These are phyloP conservation scores for Lecanicillium sp. DNA, from an alignment of 2,329 filamentous ascomycete species.

Conservation along the genomic window DNA sequence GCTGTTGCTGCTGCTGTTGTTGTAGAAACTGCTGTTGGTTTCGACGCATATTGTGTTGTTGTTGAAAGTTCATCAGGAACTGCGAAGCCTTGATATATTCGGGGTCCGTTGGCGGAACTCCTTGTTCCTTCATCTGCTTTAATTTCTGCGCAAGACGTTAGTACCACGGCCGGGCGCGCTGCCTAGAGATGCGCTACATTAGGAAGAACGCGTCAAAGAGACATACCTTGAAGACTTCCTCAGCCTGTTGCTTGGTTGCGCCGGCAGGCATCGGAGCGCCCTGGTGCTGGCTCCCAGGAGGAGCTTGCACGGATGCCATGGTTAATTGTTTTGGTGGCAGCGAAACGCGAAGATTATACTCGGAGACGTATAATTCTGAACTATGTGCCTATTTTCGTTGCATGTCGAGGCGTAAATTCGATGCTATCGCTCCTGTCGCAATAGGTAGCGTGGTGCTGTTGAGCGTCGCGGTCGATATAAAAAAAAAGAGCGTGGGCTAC, in stretches of 20 bases:
- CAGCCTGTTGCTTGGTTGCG: slow-evolving; percentile 68
- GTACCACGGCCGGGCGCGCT: not conserved
- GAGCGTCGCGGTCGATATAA: slow-evolving; percentile 1
- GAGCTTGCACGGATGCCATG: slow-evolving; percentile 77
- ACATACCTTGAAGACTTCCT: slow-evolving; percentile 62
- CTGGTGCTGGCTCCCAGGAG: slow-evolving; percentile 59
- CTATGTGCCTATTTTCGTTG: slow-evolving; percentile 21
- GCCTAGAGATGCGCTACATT: slow-evolving; percentile 3
- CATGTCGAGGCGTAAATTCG: slow-evolving; percentile 27
- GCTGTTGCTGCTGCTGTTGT: slow-evolving; percentile 34
- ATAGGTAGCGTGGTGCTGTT: slow-evolving; percentile 4
- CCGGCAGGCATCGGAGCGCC: slow-evolving; percentile 54
- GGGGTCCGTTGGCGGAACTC: slow-evolving; percentile 73
- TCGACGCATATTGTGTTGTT: slow-evolving; percentile 49
- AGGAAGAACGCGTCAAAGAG: slow-evolving; percentile 7
- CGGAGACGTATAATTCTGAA: slow-evolving; percentile 15
- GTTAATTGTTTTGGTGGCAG: slow-evolving; percentile 23
- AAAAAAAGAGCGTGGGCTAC: slow-evolving; percentile 10
- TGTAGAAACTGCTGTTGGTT: slow-evolving; percentile 36
- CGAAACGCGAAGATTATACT: slow-evolving; percentile 15
- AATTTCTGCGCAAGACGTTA: slow-evolving; percentile 55
- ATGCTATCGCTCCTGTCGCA: slow-evolving; percentile 14
- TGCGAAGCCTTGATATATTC: slow-evolving; percentile 78
- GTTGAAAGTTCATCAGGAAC: slow-evolving; percentile 64
- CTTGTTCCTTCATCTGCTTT: slow-evolving; percentile 78